Percentiles rank a stretch among this genome's conserved stretches.
Conservation (phyloP, 2,329 filamentous ascomycete genomes). For the Geosmithia putterillii region DNA sequence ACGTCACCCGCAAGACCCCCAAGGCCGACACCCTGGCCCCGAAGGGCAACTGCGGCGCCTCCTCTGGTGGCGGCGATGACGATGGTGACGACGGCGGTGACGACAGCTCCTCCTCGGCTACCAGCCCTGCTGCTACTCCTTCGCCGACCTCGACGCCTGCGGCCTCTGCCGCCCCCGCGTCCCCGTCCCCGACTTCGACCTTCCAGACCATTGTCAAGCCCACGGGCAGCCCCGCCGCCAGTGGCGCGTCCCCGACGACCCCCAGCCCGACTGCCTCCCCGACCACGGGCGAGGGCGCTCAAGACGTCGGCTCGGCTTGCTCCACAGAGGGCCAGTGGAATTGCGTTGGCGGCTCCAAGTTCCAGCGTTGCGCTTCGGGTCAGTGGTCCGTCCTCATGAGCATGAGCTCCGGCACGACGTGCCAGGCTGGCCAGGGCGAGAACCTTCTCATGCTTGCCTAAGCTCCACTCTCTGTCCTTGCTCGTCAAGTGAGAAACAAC, state of each 20-base stretch:
- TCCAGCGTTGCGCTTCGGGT: conserved; percentile 52
- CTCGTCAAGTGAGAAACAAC: too few species aligned
- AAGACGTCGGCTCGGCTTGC: conserved; percentile 30
- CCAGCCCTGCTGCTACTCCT: conserved; percentile 10
- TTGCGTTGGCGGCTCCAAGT: conserved; percentile 41
- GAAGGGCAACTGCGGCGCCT: conserved; percentile 9
- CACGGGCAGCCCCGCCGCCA: background rate
- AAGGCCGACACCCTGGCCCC: conserved; percentile 20
- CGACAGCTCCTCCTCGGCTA: conserved; percentile 7
- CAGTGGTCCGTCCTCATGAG: conserved; percentile 34
- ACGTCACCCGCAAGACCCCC: conserved; percentile 27
- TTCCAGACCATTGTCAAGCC: background rate
- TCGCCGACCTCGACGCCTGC: background rate
- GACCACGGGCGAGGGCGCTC: conserved; percentile 8
- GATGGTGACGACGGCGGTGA: conserved; percentile 9
- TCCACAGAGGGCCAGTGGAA: conserved; percentile 43
- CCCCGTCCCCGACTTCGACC: background rate
- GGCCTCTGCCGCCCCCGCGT: background rate
- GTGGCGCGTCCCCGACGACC: background rate
- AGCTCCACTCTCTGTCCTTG: background rate
- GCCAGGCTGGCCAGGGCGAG: conserved; percentile 18
- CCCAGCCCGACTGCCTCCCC: background rate
- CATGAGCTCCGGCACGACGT: conserved; percentile 42
- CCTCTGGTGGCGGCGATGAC: conserved; percentile 2
- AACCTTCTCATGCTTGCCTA: conserved; percentile 9